Evolutionary conservation across 257 asterid species (phyloP).

Genomic region (Echites panduratus): DNA sequence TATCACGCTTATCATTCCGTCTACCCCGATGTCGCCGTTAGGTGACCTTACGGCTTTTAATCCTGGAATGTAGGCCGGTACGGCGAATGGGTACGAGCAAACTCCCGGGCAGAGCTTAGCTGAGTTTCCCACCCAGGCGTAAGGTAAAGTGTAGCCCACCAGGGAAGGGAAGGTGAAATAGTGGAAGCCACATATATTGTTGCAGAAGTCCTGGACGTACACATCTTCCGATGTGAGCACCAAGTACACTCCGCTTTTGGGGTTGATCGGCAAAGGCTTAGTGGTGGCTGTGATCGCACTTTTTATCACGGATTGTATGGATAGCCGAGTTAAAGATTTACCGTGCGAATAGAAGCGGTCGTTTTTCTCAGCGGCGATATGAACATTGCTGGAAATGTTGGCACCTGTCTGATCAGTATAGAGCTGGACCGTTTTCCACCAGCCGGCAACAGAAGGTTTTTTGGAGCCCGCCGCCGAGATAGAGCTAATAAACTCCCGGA

Average conservation of each 20-base stretch:
- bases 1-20: conserved; percentile 85
- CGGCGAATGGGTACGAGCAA: conserved; percentile 83
- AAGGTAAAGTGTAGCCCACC: conserved; percentile 86
- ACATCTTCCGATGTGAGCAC: conserved; percentile 72
- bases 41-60: conserved; percentile 57
- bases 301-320: conserved; percentile 65
- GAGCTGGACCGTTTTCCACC: conserved; percentile 80
- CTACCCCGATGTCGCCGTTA: conserved; percentile 74
- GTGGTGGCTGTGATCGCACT: conserved; percentile 56
- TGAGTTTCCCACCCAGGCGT: conserved; percentile 94
- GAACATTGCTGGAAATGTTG: conserved; percentile 49
- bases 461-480: conserved; percentile 46
- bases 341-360: conserved; percentile 64
- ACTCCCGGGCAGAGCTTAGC: conserved; percentile 62
- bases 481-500: conserved; percentile 81
- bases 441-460: conserved; percentile 62
- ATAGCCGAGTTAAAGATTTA: conserved; percentile 56
- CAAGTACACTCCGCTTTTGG: conserved; percentile 64
- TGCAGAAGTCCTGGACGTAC: conserved; percentile 67
- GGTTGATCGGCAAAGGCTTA: conserved; percentile 68
- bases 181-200: conserved; percentile 70
- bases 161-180: conserved; percentile 86
- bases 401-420: conserved; percentile 79
- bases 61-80: conserved; percentile 61
- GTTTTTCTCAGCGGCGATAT: conserved; percentile 57